phyloP scores from a whole-genome alignment of 495 filamentous ascomycete species.

The Daldinia bambusicola region DNA sequence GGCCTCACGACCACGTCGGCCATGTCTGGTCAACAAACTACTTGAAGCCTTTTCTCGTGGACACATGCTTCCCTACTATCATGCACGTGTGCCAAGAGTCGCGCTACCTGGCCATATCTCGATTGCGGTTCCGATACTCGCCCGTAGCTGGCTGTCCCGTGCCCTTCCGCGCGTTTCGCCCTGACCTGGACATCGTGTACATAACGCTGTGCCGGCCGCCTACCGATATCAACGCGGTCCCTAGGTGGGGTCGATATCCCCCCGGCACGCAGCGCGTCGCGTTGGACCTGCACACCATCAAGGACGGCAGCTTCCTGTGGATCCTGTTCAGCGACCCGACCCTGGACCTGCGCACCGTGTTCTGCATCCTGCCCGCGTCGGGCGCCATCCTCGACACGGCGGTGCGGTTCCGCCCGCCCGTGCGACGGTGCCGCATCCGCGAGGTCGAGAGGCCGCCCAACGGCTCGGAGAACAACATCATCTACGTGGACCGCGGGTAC shows the following conservation, averaged over 20 bases:
- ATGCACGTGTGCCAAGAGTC: conserved; percentile 54
- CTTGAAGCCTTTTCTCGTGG: conserved; percentile 38
- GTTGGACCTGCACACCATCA: conserved; percentile 30
- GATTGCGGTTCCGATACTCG: conserved; percentile 32
- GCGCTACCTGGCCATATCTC: conserved; percentile 41
- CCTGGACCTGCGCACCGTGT: conserved; percentile 15
- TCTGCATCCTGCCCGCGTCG: conserved; percentile 24
- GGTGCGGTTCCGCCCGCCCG: conserved; percentile 22
- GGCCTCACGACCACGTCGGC: background rate
- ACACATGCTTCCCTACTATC: conserved; percentile 37
- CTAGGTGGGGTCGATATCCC: conserved; percentile 19
- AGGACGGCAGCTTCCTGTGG: conserved; percentile 20
- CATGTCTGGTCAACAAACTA: background rate
- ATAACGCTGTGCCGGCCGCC: conserved; percentile 21
- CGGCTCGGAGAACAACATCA: conserved; percentile 34
- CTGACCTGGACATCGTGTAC: conserved; percentile 65
- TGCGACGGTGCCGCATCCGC: conserved; percentile 28
- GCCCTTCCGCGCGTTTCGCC: conserved; percentile 63
- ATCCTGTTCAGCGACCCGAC: conserved; percentile 1
- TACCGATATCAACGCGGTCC: conserved; percentile 1
- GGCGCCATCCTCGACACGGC: conserved; percentile 13
- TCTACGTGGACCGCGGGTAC: conserved; percentile 30
- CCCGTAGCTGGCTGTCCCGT: conserved; percentile 44
- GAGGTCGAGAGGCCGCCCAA: conserved; percentile 2
- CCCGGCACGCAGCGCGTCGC: conserved; percentile 19